These are phyloP conservation scores for Comarum palustre DNA, from an alignment of 306 rosid species.

Conservation along the genomic window DNA sequence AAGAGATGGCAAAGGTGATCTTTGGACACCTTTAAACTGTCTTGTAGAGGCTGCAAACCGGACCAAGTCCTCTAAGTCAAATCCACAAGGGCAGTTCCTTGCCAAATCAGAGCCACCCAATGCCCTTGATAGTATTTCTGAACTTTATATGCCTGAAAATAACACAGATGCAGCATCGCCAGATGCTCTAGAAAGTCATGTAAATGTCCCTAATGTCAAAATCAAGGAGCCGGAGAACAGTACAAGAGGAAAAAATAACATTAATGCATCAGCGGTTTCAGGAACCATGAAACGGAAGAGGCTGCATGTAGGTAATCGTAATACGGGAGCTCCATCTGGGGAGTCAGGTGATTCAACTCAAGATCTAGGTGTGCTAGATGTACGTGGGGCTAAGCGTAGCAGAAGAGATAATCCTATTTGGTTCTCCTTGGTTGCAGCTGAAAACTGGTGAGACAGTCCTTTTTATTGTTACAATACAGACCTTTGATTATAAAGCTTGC, in stretches of 20 bases:
- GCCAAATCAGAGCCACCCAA: slow-evolving; percentile 53
- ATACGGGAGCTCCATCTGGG: slow-evolving; percentile 48
- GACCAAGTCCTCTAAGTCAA: slow-evolving; percentile 76
- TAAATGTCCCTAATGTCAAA: slow-evolving; percentile 51
- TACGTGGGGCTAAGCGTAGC: slow-evolving; percentile 42
- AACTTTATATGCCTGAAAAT: slow-evolving; percentile 38
- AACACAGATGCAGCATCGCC: slow-evolving; percentile 46
- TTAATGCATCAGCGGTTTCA: slow-evolving; percentile 43
- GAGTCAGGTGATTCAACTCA: slow-evolving; percentile 55
- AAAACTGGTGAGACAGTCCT: slow-evolving; percentile 62
- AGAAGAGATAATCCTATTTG: slow-evolving; percentile 70
- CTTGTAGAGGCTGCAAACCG: slow-evolving; percentile 97
- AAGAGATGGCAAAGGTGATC: slow-evolving; percentile 78
- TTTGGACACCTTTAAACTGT: slow-evolving; percentile 97
- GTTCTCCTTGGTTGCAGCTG: slow-evolving; percentile 91
- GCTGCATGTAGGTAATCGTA: slow-evolving; percentile 57
- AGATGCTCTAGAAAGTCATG: slow-evolving; percentile 35
- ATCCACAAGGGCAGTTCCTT: slow-evolving; percentile 47
- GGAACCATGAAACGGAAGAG: slow-evolving; percentile 64
- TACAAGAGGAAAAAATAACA: slow-evolving; percentile 49
- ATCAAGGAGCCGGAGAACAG: slow-evolving; percentile 58
- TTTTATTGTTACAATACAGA: too few species aligned
- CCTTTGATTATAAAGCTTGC: slow-evolving; percentile 8
- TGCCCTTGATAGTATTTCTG: slow-evolving; percentile 37
- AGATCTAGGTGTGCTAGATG: too few species aligned